Evolutionary conservation across 2,329 filamentous ascomycete species (phyloP), one percentile per base, ranked within the genome.

Genomic region (Chaetomium sp.): DNA sequence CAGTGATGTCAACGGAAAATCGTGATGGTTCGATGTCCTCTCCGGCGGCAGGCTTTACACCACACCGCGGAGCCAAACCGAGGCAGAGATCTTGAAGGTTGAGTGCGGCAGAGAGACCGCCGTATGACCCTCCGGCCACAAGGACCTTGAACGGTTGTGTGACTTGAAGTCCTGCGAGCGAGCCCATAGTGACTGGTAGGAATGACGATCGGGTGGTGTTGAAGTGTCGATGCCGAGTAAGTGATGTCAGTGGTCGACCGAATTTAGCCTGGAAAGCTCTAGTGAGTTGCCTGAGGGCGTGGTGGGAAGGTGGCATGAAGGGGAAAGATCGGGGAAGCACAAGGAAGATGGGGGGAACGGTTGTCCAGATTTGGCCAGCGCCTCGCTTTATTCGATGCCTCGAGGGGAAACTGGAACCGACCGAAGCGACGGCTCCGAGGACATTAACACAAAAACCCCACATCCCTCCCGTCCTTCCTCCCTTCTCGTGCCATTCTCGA

Each of bases 91-190:
- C 88, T 23, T 89, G 77, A 7, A 93, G 81, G 72, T 90, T 90
- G 70, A 90, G 77, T 6, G 86, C 84, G 1, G 85, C 82, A 13
- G 87, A 84, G 5, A 93, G 81, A 38, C 90, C 90, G n/a, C 82
- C 85, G 71, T 93, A 93, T 47, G 87, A 89, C 68, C 88, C 89
- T 45, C 90, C 90, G 35, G 89, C 82, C 62, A 93, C 80, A 45
- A 93, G 80, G 12, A 93, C 81, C 69, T 79, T 83, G 74, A 84
- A 79, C 45, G 80, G 80, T 59, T 64, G 21, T 16, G 42, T 25
- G 3, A 16, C 12, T 38, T 25, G 56, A 10, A 51, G 42, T 19
- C 62, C 50, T 35, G 56, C 4, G 1, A 68, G 59, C 45, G 70
- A 68, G 47, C 68, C 65, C 67, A 71, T 72, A 25, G 21, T 68